Percentiles rank a stretch among this genome's conserved stretches.
These are phyloP conservation scores for Halenospora varia DNA, from an alignment of 495 filamentous ascomycete species.

Conservation along the genomic window DNA sequence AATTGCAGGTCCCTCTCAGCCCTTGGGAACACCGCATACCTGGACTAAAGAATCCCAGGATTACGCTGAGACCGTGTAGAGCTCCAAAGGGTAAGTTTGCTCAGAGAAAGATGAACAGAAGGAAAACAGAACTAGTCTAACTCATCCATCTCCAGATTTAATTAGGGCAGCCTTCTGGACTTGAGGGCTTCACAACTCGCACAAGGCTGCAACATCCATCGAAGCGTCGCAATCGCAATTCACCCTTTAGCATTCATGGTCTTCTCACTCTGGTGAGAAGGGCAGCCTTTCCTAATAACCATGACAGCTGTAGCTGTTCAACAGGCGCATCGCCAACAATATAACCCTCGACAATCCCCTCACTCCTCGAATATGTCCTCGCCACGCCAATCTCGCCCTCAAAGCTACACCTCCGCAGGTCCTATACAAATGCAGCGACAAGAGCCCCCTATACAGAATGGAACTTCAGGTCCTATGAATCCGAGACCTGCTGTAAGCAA, in stretches of 20 bases:
- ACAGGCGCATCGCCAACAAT: constrained; percentile 21
- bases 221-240: not conserved
- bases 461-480: constrained; percentile 5
- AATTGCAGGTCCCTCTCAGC: not conserved
- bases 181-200: no score
- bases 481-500: constrained; percentile 21
- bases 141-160: no score
- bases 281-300: constrained; percentile 10
- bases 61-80: not conserved
- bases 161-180: no score
- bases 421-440: constrained; percentile 8
- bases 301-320: constrained; percentile 28
- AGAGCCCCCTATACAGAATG: constrained; percentile 17
- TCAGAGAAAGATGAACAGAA: not conserved
- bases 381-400: constrained; percentile 33
- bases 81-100: no score
- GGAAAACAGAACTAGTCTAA: no score
- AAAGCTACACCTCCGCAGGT: constrained; percentile 35
- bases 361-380: constrained; percentile 23
- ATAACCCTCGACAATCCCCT: constrained; percentile 22
- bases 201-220: not conserved
- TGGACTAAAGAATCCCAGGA: not conserved
- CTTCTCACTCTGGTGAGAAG: constrained; percentile 14
- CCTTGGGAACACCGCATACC: not conserved
- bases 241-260: constrained; percentile 5